Evolutionary conservation across 202 grass and related monocot species (phyloP), one percentile per base, ranked within the genome.

Genomic region (Dendrocalamus latiflorus): DNA sequence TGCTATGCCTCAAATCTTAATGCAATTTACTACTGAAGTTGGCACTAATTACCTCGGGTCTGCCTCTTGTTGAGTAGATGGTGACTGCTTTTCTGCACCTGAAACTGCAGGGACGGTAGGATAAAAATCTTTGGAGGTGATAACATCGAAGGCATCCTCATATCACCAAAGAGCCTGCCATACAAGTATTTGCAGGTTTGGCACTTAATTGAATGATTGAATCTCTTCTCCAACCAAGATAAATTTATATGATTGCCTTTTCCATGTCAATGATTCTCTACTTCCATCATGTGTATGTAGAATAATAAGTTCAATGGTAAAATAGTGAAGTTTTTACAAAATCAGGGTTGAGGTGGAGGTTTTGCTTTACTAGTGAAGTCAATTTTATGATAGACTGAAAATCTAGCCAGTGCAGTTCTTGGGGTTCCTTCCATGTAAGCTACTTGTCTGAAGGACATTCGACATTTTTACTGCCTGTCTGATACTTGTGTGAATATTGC

Each of bases 81-180:
- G 9, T 79, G 18, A 83, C 61, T 20, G 6, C 61, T 63, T 88
- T 80, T 38, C 66, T 75, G 22, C 41, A 44, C 70, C 45, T 70
- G 65, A 57, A 56, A 44, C 78, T 88, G 74, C 83, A 98, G 95
- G 89, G 95, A 98, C 81, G 92, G 95, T 59, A 90, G 92, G 89
- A 95, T 95, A 81, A 95, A 98, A 77, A 77, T 98, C 59, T 83
- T 95, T 68, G 95, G 95, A 70, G 95, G 92, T 15, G 93, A 98
- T 78, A 93, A 93, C 54, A 95, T 98, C 76, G 87, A 98, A 87
- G 89, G 89, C 79, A 80, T 98, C 47, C 85, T 98, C 22, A 78
- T 91, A 91, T 90, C 90, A 21, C 92, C 92, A 50, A 93, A 91
- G 18, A 98, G 89, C 25, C 50, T 95, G 60, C 95, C 92, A 2